phyloP scores from a whole-genome alignment of 768 basidiomycete species.

The Tricholoma hemisulphureum region DNA sequence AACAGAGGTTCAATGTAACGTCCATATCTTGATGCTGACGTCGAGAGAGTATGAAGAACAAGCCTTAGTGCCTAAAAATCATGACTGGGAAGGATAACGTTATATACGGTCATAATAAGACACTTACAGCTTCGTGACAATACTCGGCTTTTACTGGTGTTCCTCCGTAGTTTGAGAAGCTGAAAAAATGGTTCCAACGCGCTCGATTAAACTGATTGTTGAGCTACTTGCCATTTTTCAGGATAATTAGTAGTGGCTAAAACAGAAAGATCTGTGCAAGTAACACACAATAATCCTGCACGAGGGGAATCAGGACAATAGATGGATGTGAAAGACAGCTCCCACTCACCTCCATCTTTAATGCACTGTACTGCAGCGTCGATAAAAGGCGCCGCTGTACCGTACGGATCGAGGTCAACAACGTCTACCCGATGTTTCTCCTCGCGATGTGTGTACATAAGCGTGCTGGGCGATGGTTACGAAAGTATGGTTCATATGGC shows the following conservation, averaged over 20 bases:
- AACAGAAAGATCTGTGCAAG: conserved; percentile 94
- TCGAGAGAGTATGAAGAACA: conserved; percentile 82
- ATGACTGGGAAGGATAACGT: neutral
- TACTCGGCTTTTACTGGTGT: conserved; percentile 90
- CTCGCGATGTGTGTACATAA: conserved; percentile 88
- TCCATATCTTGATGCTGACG: conserved; percentile 89
- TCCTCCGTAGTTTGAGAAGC: conserved; percentile 92
- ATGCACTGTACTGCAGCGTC: conserved; percentile 91
- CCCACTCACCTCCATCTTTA: conserved; percentile 73
- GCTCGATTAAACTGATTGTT: neutral
- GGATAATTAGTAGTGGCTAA: conserved; percentile 92
- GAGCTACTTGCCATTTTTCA: conserved; percentile 82
- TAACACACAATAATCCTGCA: conserved; percentile 86
- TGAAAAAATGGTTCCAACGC: neutral
- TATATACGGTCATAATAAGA: neutral
- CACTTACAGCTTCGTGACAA: conserved; percentile 84
- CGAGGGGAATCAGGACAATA: neutral
- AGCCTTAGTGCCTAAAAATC: conserved; percentile 77
- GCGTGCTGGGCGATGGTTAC: conserved; percentile 47
- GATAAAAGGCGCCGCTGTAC: conserved; percentile 95
- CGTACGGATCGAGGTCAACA: conserved; percentile 98
- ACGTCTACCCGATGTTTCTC: conserved; percentile 79
- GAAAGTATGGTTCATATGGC: neutral
- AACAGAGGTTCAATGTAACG: conserved; percentile 86
- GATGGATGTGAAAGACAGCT: neutral